A percentile compares a stretch with the other conserved stretches of the same genome.
Conservation (phyloP, 176 grass and related monocot genomes). For the Paspalum vaginatum region DNA sequence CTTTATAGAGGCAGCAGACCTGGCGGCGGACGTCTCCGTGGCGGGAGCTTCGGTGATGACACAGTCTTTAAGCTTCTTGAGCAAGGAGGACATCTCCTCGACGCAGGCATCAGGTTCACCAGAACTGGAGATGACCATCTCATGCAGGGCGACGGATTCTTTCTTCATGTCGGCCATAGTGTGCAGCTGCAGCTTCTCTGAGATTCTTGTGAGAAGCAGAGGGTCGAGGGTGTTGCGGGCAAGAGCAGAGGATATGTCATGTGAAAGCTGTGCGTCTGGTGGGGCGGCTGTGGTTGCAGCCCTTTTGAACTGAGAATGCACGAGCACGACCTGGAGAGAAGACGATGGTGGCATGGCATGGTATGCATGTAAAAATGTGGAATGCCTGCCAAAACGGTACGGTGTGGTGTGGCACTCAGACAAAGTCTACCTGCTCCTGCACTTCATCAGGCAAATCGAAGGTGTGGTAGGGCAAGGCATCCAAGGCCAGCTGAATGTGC, state of each 20-base stretch:
- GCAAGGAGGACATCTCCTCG: conserved; percentile 85
- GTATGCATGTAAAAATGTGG: too few species aligned
- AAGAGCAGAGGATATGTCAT: conserved; percentile 63
- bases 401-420: too few species aligned
- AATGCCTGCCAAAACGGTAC: too few species aligned
- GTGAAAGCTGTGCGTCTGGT: conserved; percentile 53
- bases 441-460: conserved; percentile 81
- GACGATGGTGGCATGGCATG: too few species aligned
- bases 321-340: conserved; percentile 63
- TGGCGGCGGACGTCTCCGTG: conserved; percentile 28
- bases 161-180: conserved; percentile 80
- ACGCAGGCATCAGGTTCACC: conserved; percentile 71
- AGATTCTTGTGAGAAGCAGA: conserved; percentile 59
- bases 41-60: conserved; percentile 42
- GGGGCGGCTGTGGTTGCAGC: conserved; percentile 53
- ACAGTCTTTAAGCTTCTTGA: conserved; percentile 80
- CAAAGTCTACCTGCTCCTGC: conserved; percentile 69
- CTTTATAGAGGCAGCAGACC: conserved; percentile 51
- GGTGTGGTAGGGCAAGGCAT: conserved; percentile 55
- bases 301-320: conserved; percentile 81
- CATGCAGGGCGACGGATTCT: conserved; percentile 83
- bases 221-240: conserved; percentile 41
- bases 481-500: conserved; percentile 62
- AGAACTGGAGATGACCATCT: conserved; percentile 76
- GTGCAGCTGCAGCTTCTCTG: conserved; percentile 81